Evolutionary conservation across 345 rosid genomes (phyloP).

Genomic region (Angophora floribunda): DNA sequence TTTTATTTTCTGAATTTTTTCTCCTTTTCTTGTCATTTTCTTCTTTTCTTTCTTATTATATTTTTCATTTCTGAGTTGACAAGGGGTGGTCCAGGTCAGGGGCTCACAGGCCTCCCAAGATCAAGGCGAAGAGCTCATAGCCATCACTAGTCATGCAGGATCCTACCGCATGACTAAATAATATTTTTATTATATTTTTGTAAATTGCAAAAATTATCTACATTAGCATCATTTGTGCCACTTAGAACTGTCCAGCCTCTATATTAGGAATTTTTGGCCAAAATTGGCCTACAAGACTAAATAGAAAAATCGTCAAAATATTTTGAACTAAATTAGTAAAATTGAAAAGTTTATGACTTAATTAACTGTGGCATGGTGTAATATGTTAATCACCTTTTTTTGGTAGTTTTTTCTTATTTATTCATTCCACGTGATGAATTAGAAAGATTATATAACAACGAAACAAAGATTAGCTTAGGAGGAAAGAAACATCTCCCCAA

Average conservation of each 20-base stretch:
- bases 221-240: rapidly evolving
- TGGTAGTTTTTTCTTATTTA: neutral
- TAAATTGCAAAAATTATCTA: neutral
- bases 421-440: neutral
- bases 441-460: neutral
- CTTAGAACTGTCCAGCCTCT: rapidly evolving
- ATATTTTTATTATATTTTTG: too few relatives aligned
- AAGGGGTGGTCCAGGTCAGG: neutral
- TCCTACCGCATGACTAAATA: too few relatives aligned
- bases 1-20: neutral
- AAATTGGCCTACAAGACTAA: neutral
- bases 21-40: neutral
- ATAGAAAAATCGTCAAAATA: neutral
- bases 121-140: neutral
- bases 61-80: neutral
- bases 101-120: neutral
- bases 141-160: neutral
- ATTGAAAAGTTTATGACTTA: neutral
- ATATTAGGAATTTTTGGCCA: neutral
- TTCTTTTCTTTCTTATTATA: too few relatives aligned
- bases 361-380: neutral
- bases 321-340: neutral
- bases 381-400: neutral
- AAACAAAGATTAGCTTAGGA: neutral
- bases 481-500: neutral